Evolutionary conservation across 345 rosid genomes (phyloP).

Genomic region (Brassica nigra): DNA sequence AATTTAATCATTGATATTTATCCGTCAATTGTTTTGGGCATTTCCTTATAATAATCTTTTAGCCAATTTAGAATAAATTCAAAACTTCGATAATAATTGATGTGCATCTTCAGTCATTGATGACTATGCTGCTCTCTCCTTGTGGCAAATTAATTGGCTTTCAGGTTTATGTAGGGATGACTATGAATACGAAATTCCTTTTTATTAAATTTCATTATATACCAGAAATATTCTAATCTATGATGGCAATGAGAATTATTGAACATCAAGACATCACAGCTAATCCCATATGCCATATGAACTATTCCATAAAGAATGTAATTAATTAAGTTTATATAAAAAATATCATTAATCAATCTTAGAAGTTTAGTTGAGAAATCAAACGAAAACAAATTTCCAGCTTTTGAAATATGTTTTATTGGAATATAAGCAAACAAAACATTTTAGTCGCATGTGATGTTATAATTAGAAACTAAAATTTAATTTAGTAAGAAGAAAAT

Average conservation of each 20-base stretch:
- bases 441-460: conserved; percentile 9
- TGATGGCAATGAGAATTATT: background rate
- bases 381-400: background rate
- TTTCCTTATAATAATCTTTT: background rate
- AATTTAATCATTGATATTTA: background rate
- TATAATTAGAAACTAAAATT: background rate
- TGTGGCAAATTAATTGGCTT: background rate
- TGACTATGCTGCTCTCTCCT: background rate
- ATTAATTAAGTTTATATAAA: no score
- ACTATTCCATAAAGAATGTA: background rate
- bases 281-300: conserved; percentile 29
- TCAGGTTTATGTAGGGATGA: background rate
- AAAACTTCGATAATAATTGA: background rate
- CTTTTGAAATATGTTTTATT: background rate
- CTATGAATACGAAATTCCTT: background rate
- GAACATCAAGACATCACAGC: conserved; percentile 21
- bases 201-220: background rate
- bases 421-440: background rate
- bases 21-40: background rate
- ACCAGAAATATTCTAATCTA: background rate
- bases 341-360: background rate
- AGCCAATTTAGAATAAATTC: no score
- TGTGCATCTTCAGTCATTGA: background rate
- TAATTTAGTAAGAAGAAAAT: background rate
- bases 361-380: background rate